phyloP scores from a whole-genome alignment of 495 filamentous ascomycete species.

The Sordaria brevicollis region DNA sequence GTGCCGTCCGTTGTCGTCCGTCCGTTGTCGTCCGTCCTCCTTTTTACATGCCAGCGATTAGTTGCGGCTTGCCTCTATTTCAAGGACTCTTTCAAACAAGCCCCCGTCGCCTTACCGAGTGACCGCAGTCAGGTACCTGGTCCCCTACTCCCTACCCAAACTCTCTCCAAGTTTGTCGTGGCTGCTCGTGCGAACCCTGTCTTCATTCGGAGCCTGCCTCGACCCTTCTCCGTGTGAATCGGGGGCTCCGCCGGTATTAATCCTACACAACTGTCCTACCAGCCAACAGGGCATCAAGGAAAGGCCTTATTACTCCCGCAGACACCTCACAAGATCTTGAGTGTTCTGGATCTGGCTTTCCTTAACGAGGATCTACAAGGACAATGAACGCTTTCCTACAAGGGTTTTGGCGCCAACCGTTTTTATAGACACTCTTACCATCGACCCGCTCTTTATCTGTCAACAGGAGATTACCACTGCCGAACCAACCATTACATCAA shows the following conservation, averaged over 20 bases:
- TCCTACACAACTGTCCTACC: slow-evolving; percentile 38
- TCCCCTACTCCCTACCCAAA: slow-evolving; percentile 14
- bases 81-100: slow-evolving; percentile 26
- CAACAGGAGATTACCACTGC: background rate
- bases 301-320: slow-evolving; percentile 34
- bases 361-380: background rate
- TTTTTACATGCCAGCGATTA: slow-evolving; percentile 31
- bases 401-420: background rate
- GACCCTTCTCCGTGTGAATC: slow-evolving; percentile 38
- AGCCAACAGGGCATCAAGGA: slow-evolving; percentile 32
- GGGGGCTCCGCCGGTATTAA: slow-evolving; percentile 39
- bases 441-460: background rate
- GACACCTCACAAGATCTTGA: slow-evolving; percentile 25
- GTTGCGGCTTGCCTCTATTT: slow-evolving; percentile 32
- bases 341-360: background rate
- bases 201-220: slow-evolving; percentile 36
- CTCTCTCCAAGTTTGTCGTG: slow-evolving; percentile 13
- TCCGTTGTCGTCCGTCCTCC: slow-evolving; percentile 13
- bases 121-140: slow-evolving; percentile 29
- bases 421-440: background rate
- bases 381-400: background rate
- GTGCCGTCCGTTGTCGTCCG: slow-evolving; percentile 23
- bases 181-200: slow-evolving; percentile 33
- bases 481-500: background rate
- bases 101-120: slow-evolving; percentile 21